Evolutionary conservation across 495 filamentous ascomycete species (phyloP), one percentile per base, ranked within the genome.

Genomic region (Beverwykella pulmonaria): DNA sequence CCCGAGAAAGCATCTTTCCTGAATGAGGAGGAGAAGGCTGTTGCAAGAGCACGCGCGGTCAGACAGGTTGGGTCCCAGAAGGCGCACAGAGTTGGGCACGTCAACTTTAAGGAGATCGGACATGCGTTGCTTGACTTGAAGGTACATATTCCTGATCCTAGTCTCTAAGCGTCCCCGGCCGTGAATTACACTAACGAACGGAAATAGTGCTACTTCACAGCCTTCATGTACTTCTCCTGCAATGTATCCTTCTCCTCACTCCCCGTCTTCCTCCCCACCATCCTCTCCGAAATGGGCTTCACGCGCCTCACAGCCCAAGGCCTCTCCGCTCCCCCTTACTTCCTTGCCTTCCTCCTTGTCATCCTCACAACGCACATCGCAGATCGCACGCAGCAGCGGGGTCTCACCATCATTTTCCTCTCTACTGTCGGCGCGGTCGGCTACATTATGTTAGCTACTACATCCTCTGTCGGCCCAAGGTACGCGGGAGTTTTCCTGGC

Each of bases 181-280:
- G 3, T 27, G 4, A 4, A 46, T 5, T 12, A 41, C 20, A 25
- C 36, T 52, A 36, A 58, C 53, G 49, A 27, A 59, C 50, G 1
- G 9, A 19, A 32, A 20, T 23, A 34, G 62, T 83, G 81, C 74
- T 84, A n/a, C 39, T 44, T 44, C 17, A 44, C 39, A n/a, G 39
- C 39, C 17, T 44, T 44, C 39, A 84, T 84, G 81, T 84, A 84
- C 72, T 84, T 84, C 60, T 82, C 79, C 74, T 85, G 83, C 76
- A 86, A 86, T 59, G 84, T 86, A 47, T 82, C 88, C 61, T 95
- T 93, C 76, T 87, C 89, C n/a, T 92, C 90, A 6, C 83, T 96
- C 8, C 90, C 92, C 0, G 90, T 93, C 2, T 96, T 94, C 73
- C 81, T 96, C 1, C 92, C 92, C 0, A 88, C 89, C 10, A 92